Evolutionary conservation across 2,329 filamentous ascomycete species (phyloP).

Genomic region (Cladosporium sp.): DNA sequence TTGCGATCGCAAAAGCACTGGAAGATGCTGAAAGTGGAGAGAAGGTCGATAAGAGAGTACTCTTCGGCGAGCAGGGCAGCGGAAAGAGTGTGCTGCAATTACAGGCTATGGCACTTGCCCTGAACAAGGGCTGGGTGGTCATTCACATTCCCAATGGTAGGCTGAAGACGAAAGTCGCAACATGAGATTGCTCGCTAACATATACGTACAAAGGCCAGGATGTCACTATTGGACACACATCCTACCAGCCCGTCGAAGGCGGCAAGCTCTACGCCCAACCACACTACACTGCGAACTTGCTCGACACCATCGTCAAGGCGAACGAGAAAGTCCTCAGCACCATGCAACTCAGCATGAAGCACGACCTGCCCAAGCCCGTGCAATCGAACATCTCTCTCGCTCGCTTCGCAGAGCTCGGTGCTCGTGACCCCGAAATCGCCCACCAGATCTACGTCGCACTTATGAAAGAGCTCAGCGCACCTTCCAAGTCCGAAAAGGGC

Average conservation of each 20-base stretch:
- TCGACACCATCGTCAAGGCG: conserved; percentile 70
- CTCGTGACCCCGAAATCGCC: conserved; percentile 72
- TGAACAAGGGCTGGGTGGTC: conserved; percentile 84
- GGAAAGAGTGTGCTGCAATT: conserved; percentile 87
- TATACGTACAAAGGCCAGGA: conserved; percentile 65
- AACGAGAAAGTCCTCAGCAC: conserved; percentile 65
- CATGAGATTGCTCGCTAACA: conserved; percentile 1
- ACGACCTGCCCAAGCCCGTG: conserved; percentile 61
- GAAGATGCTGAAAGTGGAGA: conserved; percentile 47
- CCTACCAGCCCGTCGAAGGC: conserved; percentile 66
- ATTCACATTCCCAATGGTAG: conserved; percentile 86
- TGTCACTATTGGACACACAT: conserved; percentile 74
- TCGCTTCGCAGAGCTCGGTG: conserved; percentile 67
- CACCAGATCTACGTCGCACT: conserved; percentile 80
- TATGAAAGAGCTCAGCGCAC: conserved; percentile 72
- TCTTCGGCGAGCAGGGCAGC: conserved; percentile 71
- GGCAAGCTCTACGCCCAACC: conserved; percentile 71
- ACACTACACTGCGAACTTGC: conserved; percentile 70
- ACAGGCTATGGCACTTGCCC: conserved; percentile 79
- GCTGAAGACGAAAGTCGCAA: conserved; percentile 27
- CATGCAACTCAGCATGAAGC: conserved; percentile 53
- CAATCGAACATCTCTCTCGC: conserved; percentile 62
- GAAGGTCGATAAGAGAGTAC: conserved; percentile 62
- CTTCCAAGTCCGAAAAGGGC: conserved; percentile 38
- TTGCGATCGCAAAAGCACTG: conserved; percentile 60